Evolutionary conservation across 2,329 filamentous ascomycete species (phyloP).

Genomic region (Alternaria triticimaculans): DNA sequence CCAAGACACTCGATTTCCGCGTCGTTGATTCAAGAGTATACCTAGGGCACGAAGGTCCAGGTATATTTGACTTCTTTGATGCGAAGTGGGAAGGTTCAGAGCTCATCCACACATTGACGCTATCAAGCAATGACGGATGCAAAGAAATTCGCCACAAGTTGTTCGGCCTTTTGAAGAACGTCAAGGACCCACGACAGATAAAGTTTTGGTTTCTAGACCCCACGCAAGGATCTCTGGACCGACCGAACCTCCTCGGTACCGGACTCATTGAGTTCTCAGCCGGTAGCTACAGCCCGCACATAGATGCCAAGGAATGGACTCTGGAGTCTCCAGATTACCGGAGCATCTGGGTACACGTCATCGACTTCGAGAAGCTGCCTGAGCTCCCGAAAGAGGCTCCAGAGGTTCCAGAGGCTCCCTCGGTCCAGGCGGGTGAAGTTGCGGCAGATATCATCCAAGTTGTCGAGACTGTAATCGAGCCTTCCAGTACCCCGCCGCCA

Average conservation of each 20-base stretch:
- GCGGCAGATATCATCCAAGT: not conserved
- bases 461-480: slow-evolving; percentile 4
- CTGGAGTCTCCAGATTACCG: slow-evolving; percentile 30
- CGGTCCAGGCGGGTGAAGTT: not conserved
- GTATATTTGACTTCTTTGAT: slow-evolving; percentile 45
- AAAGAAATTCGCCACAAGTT: slow-evolving; percentile 42
- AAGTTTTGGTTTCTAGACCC: slow-evolving; percentile 51
- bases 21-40: slow-evolving; percentile 46
- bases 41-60: slow-evolving; percentile 45
- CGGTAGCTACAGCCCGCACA: slow-evolving; percentile 36
- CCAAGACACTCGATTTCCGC: slow-evolving; percentile 33
- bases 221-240: slow-evolving; percentile 33
- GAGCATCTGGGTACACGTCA: slow-evolving; percentile 45
- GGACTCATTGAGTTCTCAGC: slow-evolving; percentile 44
- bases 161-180: slow-evolving; percentile 28
- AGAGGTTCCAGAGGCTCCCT: not conserved
- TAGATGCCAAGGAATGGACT: slow-evolving; percentile 34
- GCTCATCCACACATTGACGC: slow-evolving; percentile 26
- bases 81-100: slow-evolving; percentile 27
- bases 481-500: slow-evolving; percentile 1
- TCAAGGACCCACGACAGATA: slow-evolving; percentile 48
- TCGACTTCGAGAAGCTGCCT: slow-evolving; percentile 40
- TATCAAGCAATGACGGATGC: slow-evolving; percentile 33
- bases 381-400: slow-evolving; percentile 28
- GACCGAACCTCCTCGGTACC: slow-evolving; percentile 40